phyloP scores from a whole-genome alignment of 2,329 filamentous ascomycete genomes.

The Aspergillus fijiensis region DNA sequence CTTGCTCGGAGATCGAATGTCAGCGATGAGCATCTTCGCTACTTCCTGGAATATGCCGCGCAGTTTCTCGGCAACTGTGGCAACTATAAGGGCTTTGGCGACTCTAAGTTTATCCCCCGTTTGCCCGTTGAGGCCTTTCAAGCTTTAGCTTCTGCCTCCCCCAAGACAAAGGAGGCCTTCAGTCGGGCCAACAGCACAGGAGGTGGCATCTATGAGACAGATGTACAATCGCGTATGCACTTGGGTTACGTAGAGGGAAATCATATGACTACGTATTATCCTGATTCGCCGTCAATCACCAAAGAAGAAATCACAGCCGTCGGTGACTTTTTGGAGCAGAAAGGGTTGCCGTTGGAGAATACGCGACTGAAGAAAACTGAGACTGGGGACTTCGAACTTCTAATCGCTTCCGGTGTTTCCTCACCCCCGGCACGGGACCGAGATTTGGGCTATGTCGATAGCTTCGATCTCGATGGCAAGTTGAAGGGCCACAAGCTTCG shows the following conservation, averaged over 20 bases:
- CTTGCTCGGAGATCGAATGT: conserved; percentile 65
- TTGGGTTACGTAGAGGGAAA: conserved; percentile 72
- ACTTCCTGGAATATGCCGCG: conserved; percentile 73
- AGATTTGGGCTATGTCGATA: conserved; percentile 66
- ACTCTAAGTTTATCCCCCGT: conserved; percentile 78
- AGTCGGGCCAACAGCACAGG: conserved; percentile 58
- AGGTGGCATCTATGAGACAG: conserved; percentile 70
- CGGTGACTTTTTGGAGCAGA: conserved; percentile 70
- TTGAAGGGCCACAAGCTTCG: conserved; percentile 67
- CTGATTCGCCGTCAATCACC: conserved; percentile 70
- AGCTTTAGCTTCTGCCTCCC: conserved; percentile 59
- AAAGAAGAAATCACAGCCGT: conserved; percentile 72
- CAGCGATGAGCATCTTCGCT: conserved; percentile 61
- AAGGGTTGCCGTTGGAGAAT: conserved; percentile 71
- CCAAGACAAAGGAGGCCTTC: conserved; percentile 64
- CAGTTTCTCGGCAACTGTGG: conserved; percentile 79
- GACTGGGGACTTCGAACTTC: conserved; percentile 66
- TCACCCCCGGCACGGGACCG: conserved; percentile 62
- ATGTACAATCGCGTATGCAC: conserved; percentile 66
- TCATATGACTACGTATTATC: conserved; percentile 81
- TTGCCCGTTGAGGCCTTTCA: conserved; percentile 64
- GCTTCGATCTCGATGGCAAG: conserved; percentile 60
- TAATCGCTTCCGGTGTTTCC: conserved; percentile 69
- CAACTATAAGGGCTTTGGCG: conserved; percentile 86
- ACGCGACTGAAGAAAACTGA: conserved; percentile 69